These are phyloP conservation scores for Candida manassasensis DNA, from an alignment of 805 yeast genomes.

Conservation along the genomic window DNA sequence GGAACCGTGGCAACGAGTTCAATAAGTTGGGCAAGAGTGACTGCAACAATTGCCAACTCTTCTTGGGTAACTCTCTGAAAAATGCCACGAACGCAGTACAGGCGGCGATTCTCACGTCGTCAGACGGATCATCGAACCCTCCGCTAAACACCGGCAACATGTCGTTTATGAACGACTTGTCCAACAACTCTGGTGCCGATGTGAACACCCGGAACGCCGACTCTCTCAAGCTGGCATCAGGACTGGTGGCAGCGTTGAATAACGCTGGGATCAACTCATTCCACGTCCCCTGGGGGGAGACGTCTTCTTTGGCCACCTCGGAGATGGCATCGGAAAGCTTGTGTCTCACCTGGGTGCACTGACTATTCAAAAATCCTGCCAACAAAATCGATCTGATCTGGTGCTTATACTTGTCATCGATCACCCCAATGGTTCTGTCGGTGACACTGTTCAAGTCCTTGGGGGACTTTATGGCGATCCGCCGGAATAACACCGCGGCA, in stretches of 20 bases:
- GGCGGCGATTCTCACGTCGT: conserved; percentile 85
- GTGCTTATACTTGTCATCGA: conserved; percentile 51
- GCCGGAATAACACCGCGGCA: conserved; percentile 84
- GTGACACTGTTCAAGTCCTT: conserved; percentile 59
- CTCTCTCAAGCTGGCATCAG: conserved; percentile 71
- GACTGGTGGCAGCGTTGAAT: conserved; percentile 54
- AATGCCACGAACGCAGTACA: conserved; percentile 90
- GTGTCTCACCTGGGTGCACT: conserved; percentile 77
- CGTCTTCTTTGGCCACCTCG: conserved; percentile 75
- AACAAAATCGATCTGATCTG: conserved; percentile 65
- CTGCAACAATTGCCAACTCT: conserved; percentile 70
- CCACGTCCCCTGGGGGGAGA: conserved; percentile 58
- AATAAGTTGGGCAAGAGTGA: conserved; percentile 78
- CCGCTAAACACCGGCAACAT: conserved; percentile 66
- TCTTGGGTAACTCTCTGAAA: conserved; percentile 76
- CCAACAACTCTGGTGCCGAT: conserved; percentile 74
- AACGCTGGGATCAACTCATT: conserved; percentile 71
- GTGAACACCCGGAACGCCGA: conserved; percentile 87
- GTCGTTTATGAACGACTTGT: conserved; percentile 49
- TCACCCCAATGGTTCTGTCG: conserved; percentile 72
- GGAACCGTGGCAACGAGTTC: conserved; percentile 80
- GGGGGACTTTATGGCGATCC: conserved; percentile 79
- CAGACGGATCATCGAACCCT: conserved; percentile 77
- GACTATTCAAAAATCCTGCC: conserved; percentile 67
- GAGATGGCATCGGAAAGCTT: conserved; percentile 92